Conservation (phyloP, 768 basidiomycete species). For the Gloeostereum incarnatum region DNA sequence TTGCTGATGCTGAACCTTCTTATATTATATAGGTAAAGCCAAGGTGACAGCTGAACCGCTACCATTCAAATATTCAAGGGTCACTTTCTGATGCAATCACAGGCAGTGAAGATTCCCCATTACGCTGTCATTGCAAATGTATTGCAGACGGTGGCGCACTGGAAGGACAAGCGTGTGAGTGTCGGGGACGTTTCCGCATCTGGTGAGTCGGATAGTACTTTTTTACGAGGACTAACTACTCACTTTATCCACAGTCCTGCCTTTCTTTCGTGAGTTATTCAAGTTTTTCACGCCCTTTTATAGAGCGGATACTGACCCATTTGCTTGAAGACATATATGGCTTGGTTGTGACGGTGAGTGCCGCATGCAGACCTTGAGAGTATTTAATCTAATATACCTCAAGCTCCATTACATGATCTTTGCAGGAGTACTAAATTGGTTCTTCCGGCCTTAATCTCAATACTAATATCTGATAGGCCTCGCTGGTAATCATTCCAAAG, state of each 20-base stretch:
- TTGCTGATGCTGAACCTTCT: no score
- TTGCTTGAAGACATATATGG: conserved; percentile 45
- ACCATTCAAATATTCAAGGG: no score
- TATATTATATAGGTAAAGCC: no score
- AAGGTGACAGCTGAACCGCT: no score
- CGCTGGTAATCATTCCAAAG: conserved; percentile 54
- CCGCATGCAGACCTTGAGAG: neutral
- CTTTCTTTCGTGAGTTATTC: conserved; percentile 53
- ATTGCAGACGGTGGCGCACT: conserved; percentile 48
- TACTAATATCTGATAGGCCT: conserved; percentile 23
- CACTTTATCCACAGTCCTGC: conserved; percentile 30
- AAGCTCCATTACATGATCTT: conserved; percentile 48
- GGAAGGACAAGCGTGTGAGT: conserved; percentile 28
- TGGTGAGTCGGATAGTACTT: conserved; percentile 29
- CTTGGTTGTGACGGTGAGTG: conserved; percentile 44
- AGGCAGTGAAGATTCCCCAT: conserved; percentile 66
- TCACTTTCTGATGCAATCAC: no score
- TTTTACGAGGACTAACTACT: neutral
- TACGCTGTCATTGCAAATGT: conserved; percentile 56
- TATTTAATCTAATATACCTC: conserved; percentile 3
- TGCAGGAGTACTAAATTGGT: conserved; percentile 30
- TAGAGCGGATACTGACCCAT: neutral
- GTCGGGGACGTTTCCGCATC: conserved; percentile 52
- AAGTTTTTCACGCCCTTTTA: neutral
- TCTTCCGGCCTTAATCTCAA: neutral